Conservation (phyloP, 2,329 filamentous ascomycete genomes). For the Pseudonectria buxi region DNA sequence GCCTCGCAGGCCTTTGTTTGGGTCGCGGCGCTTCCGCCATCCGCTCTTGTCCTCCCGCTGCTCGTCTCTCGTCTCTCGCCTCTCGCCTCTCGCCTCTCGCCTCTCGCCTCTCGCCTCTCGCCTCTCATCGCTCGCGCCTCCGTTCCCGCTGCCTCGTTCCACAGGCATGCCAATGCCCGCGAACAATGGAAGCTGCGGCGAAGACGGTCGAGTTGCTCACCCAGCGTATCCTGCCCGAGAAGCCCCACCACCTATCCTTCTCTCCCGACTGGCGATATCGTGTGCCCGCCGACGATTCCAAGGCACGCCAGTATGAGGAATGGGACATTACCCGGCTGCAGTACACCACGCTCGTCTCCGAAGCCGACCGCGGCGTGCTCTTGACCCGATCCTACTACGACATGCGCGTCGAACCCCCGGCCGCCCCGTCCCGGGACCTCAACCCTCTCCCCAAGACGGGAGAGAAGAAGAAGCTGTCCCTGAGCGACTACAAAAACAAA, state of each 20-base stretch:
- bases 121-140: conserved; percentile 18
- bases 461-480: conserved; percentile 50
- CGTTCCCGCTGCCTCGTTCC: conserved; percentile 18
- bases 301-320: conserved; percentile 34
- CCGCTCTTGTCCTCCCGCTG: conserved; percentile 1
- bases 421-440: conserved; percentile 30
- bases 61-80: conserved; percentile 6
- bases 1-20: too few relatives aligned
- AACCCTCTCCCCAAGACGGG: conserved; percentile 34
- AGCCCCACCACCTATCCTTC: conserved; percentile 47
- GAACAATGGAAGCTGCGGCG: conserved; percentile 53
- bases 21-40: not conserved
- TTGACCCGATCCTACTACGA: conserved; percentile 51
- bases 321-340: conserved; percentile 45
- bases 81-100: conserved; percentile 11
- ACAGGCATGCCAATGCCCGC: conserved; percentile 31
- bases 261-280: conserved; percentile 42
- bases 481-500: conserved; percentile 55
- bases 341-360: conserved; percentile 51
- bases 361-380: conserved; percentile 51
- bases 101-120: conserved; percentile 12
- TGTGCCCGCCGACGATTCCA: conserved; percentile 33
- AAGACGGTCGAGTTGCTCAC: conserved; percentile 49
- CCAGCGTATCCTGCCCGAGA: conserved; percentile 44
- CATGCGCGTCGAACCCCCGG: conserved; percentile 46